Conservation (phyloP, 176 grass and related monocot genomes). For the Ensete glaucum region DNA sequence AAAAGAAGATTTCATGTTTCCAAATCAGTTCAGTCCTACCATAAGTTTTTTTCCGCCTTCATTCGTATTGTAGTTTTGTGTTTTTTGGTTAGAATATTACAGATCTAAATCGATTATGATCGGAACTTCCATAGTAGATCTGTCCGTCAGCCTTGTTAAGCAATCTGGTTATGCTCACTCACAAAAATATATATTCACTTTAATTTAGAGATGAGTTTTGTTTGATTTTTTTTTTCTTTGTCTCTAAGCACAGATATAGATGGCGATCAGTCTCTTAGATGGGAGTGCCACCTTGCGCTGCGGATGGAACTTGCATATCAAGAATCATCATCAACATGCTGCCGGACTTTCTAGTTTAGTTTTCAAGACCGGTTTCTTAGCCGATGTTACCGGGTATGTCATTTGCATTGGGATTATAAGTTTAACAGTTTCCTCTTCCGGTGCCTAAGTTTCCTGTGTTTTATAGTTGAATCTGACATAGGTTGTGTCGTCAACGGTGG, state of each 20-base stretch:
- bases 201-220: too few relatives aligned
- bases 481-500: background rate
- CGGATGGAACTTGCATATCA: constrained; percentile 26
- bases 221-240: too few relatives aligned
- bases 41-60: too few relatives aligned
- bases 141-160: too few relatives aligned
- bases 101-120: background rate
- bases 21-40: too few relatives aligned
- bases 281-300: constrained; percentile 41
- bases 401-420: background rate
- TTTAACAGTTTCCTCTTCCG: background rate
- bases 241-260: constrained; percentile 12
- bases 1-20: too few relatives aligned
- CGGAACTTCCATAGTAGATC: background rate
- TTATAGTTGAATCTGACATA: constrained; percentile 6
- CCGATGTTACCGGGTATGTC: constrained; percentile 52
- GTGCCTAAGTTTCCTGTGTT: constrained; percentile 4
- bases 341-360: constrained; percentile 27
- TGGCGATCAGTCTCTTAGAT: constrained; percentile 42
- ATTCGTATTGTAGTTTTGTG: too few relatives aligned
- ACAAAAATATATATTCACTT: too few relatives aligned
- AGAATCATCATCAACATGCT: constrained; percentile 39
- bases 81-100: too few relatives aligned
- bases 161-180: too few relatives aligned
- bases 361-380: constrained; percentile 32